Conservation (phyloP, 768 basidiomycete genomes). For the Strobilomyces dryophilus region DNA sequence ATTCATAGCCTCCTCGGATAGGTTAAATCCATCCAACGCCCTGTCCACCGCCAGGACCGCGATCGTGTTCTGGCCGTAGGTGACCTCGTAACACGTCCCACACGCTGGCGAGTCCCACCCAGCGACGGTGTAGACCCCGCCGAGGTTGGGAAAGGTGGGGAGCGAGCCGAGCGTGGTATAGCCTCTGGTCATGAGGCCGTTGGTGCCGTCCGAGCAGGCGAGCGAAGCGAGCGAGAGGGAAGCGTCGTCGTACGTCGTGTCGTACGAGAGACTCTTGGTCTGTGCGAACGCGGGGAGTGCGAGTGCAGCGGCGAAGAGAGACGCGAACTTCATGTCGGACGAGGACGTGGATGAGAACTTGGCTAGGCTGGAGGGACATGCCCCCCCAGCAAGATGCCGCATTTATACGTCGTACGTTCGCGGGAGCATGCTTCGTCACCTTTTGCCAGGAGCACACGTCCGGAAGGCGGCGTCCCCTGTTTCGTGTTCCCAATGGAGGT, state of each 20-base stretch:
- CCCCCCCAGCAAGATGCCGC: background rate
- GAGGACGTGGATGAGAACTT: background rate
- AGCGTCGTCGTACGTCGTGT: constrained; percentile 29
- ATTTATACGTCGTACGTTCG: constrained; percentile 5
- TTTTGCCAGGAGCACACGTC: too few relatives aligned
- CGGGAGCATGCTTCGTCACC: too few relatives aligned
- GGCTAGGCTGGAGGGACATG: background rate
- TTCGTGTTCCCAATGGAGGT: background rate
- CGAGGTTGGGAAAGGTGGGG: constrained; percentile 30
- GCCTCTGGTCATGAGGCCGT: constrained; percentile 29
- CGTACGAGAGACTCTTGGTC: constrained; percentile 24
- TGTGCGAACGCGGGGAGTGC: constrained; percentile 17
- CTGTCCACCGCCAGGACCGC: constrained; percentile 28
- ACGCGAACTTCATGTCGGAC: constrained; percentile 24
- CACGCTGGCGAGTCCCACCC: constrained; percentile 29
- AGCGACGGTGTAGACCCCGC: constrained; percentile 30
- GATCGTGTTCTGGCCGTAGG: constrained; percentile 21
- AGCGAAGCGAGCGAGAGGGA: constrained; percentile 13
- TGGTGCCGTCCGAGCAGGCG: constrained; percentile 32
- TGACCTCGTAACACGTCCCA: constrained; percentile 33
- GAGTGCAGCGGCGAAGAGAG: constrained; percentile 8
- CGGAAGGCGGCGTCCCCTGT: too few relatives aligned
- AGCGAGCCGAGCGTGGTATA: constrained; percentile 33
- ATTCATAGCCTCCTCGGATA: constrained; percentile 54
- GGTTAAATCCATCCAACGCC: constrained; percentile 37